Base-by-base conservation (phyloP, 2,329 filamentous ascomycete species). In the Hypoxylon sp. region DNA sequence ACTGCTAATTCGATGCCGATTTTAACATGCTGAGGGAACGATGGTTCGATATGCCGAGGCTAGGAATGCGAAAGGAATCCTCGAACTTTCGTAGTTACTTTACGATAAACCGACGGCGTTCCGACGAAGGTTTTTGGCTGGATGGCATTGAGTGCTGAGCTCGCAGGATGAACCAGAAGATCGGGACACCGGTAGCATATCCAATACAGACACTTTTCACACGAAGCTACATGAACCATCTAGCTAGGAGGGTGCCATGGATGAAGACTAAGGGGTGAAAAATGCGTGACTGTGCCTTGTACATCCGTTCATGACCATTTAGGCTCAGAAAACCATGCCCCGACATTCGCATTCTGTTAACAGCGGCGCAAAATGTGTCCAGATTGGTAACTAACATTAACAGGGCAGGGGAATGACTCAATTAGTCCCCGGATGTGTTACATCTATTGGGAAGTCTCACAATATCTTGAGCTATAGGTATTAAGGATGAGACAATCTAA, bases 1-100 rank as follows among this genome's bases (percentile, higher is more conserved):
- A 75, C 51, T 68, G 59, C 62, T 56, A 50, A 63, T 68, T 52
- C 39, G 57, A 62, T 48, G 63, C 44, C 50, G 65, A 56, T 67
- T 64, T 58, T 58, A 46, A 42, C 51, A 35, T 44, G 31, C 64
- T 35, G 62, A 56, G 52, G 33, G 51, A 39, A 57, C 29, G 46
- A 57, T 44, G 42, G 50, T 48, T 60, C 50, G 63, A 57, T 63
- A 42, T 33, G 31, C 48, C 33, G 24, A 46, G 48, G 52, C 54
- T 17, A 33, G 54, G 53, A 61, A 42, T 39, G 26, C 48, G 58
- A 63, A 44, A 50, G 52, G 52, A 44, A 53, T 64, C 54, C 14
- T 54, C 44, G 52, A 56, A 29, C 35, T 54, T 57, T 19, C 48
- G 39, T 46, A n/a, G 19, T 24, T 33, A 59, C 35, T 51, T 55